These are phyloP conservation scores for Beta corolliflora DNA, from an alignment of 179 eudicot genomes.

Conservation along the genomic window DNA sequence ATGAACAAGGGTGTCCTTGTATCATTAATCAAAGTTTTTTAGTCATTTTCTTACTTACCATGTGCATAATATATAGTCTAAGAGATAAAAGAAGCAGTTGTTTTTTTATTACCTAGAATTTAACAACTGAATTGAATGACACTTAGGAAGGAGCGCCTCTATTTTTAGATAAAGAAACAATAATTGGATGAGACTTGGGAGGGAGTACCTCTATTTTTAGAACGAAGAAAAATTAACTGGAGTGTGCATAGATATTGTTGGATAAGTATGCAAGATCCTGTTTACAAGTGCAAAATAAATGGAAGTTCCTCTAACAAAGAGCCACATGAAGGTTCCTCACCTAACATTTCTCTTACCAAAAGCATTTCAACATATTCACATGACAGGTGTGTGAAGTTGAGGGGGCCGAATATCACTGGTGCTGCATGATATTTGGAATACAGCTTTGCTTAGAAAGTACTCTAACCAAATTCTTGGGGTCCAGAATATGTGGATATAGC, in stretches of 20 bases:
- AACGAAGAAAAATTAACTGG: neutral
- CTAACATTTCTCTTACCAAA: constrained; percentile 19
- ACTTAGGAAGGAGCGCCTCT: no score
- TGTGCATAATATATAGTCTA: no score
- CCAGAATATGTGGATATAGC: neutral
- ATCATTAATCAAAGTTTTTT: no score
- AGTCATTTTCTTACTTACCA: no score
- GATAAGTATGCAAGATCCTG: neutral
- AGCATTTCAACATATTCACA: constrained; percentile 23
- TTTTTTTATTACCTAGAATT: no score
- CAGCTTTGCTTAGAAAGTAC: constrained; percentile 35
- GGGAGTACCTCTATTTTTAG: neutral
- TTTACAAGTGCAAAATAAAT: neutral
- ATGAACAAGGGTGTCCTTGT: no score
- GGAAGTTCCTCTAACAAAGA: neutral
- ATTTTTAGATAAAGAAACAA: no score
- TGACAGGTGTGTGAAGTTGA: constrained; percentile 28
- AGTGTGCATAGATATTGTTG: neutral
- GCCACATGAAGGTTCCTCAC: constrained; percentile 27
- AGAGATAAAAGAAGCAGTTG: no score
- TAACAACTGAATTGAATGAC: no score
- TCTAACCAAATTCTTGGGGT: constrained; percentile 8
- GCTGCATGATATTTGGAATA: constrained; percentile 30
- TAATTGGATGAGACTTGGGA: neutral
- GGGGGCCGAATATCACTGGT: constrained; percentile 18